Percentiles rank a stretch among this genome's conserved stretches.
Evolutionary conservation across 164 flowering plant species (phyloP).

Genomic region (Dillenia suffruticosa): DNA sequence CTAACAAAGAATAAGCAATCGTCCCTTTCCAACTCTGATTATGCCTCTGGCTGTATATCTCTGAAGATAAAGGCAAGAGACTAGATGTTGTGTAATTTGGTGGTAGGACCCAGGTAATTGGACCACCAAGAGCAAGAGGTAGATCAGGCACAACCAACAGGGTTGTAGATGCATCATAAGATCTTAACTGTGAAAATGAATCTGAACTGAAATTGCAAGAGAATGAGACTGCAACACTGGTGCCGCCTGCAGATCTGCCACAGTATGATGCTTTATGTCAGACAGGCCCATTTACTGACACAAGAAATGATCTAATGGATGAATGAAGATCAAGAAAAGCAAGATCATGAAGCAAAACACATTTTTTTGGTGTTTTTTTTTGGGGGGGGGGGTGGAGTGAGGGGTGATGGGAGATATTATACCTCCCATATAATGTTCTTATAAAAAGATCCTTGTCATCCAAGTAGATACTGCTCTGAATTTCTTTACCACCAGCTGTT

Average conservation of each 20-base stretch:
- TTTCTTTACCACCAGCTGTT: slow-evolving; percentile 13
- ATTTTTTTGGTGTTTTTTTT: background rate
- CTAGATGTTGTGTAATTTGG: slow-evolving; percentile 69
- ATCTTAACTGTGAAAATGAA: slow-evolving; percentile 36
- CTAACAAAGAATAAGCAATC: slow-evolving; percentile 57
- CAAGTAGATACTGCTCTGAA: slow-evolving; percentile 11
- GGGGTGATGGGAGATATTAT: background rate
- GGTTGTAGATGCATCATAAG: slow-evolving; percentile 54
- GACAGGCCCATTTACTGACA: too few relatives aligned
- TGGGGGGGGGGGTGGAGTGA: background rate
- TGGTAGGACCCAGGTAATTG: slow-evolving; percentile 92
- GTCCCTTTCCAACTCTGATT: slow-evolving; percentile 43
- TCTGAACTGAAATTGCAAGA: slow-evolving; percentile 67
- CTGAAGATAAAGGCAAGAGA: slow-evolving; percentile 61
- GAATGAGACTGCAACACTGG: slow-evolving; percentile 66
- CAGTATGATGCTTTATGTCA: slow-evolving; percentile 1
- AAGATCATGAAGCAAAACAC: slow-evolving; percentile 2
- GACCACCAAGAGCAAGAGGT: slow-evolving; percentile 86
- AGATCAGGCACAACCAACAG: slow-evolving; percentile 71
- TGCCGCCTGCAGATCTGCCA: slow-evolving; percentile 70
- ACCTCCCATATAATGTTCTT: slow-evolving; percentile 63
- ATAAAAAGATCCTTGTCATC: slow-evolving; percentile 39
- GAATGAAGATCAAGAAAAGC: background rate
- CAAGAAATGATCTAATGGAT: too few relatives aligned
- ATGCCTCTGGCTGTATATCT: slow-evolving; percentile 36